Evolutionary conservation across 352 stramenopile genomes (phyloP).

Genomic region (Globisporangium barbulae): DNA sequence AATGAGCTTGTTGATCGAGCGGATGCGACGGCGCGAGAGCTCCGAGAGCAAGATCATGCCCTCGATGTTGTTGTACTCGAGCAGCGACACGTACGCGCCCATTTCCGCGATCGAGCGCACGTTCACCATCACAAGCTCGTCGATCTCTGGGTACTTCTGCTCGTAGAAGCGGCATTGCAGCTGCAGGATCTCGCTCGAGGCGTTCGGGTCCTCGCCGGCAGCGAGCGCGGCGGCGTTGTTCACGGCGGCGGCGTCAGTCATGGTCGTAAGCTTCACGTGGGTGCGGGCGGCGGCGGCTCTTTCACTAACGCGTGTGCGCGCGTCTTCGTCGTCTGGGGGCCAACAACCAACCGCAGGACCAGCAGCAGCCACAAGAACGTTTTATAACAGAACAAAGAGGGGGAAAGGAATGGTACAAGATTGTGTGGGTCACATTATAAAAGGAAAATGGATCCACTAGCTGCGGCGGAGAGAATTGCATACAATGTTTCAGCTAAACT

Average conservation of each 20-base stretch:
- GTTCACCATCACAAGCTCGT: slow-evolving; percentile 96
- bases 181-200: slow-evolving; percentile 68
- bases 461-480: too few relatives aligned
- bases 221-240: slow-evolving; percentile 18
- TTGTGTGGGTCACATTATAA: not conserved
- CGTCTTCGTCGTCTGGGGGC: slow-evolving; percentile 4
- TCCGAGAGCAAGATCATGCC: slow-evolving; percentile 99
- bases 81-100: slow-evolving; percentile 99
- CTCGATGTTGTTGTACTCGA: slow-evolving; percentile 99
- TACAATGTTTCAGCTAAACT: too few relatives aligned
- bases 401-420: not conserved
- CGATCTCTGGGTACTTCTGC: slow-evolving; percentile 95
- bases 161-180: slow-evolving; percentile 91
- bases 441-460: not conserved
- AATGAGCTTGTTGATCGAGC: slow-evolving; percentile 99
- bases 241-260: slow-evolving; percentile 3
- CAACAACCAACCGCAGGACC: not conserved
- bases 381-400: not conserved
- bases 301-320: not conserved
- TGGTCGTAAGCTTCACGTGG: not conserved
- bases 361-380: slow-evolving; percentile 13
- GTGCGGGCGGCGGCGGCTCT: not conserved
- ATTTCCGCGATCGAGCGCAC: slow-evolving; percentile 98
- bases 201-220: slow-evolving; percentile 38
- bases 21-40: slow-evolving; percentile 97